phyloP scores from a whole-genome alignment of 331 rosid genomes.

The Ulmus americana region DNA sequence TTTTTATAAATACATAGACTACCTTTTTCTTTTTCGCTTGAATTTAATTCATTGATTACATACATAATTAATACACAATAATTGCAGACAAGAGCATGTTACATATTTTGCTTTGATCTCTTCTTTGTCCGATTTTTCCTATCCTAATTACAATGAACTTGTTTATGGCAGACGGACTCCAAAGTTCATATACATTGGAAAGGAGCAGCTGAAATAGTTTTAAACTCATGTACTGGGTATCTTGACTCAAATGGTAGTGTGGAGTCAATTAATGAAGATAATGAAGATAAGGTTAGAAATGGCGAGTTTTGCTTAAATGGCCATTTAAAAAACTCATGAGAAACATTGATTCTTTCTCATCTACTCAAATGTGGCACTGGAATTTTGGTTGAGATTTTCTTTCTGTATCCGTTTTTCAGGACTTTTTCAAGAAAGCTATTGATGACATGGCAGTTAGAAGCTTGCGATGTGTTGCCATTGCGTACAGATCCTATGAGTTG shows the following conservation, averaged over 20 bases:
- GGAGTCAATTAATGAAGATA: slow-evolving; percentile 36
- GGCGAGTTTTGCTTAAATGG: slow-evolving; percentile 13
- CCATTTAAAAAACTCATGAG: background rate
- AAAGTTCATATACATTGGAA: slow-evolving; percentile 87
- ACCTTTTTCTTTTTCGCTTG: too few species aligned
- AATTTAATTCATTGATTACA: too few species aligned
- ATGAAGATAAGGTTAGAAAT: slow-evolving; percentile 59
- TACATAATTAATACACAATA: background rate
- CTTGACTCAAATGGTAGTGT: slow-evolving; percentile 57
- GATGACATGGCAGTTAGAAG: slow-evolving; percentile 81
- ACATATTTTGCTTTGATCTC: slow-evolving; percentile 14
- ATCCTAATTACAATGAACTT: slow-evolving; percentile 9
- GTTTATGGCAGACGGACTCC: slow-evolving; percentile 52
- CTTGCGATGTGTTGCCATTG: slow-evolving; percentile 91
- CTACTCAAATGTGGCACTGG: background rate
- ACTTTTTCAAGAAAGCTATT: slow-evolving; percentile 50
- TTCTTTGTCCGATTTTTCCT: slow-evolving; percentile 14
- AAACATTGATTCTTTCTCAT: too few species aligned
- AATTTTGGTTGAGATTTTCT: slow-evolving; percentile 9
- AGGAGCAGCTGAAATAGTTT: slow-evolving; percentile 92
- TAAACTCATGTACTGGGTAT: slow-evolving; percentile 60
- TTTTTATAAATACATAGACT: too few species aligned
- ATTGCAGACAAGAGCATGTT: background rate
- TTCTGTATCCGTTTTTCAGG: slow-evolving; percentile 38
- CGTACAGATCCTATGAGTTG: slow-evolving; percentile 61